phyloP scores from a whole-genome alignment of 441 rosid species.

The Syzygium syzygioides region DNA sequence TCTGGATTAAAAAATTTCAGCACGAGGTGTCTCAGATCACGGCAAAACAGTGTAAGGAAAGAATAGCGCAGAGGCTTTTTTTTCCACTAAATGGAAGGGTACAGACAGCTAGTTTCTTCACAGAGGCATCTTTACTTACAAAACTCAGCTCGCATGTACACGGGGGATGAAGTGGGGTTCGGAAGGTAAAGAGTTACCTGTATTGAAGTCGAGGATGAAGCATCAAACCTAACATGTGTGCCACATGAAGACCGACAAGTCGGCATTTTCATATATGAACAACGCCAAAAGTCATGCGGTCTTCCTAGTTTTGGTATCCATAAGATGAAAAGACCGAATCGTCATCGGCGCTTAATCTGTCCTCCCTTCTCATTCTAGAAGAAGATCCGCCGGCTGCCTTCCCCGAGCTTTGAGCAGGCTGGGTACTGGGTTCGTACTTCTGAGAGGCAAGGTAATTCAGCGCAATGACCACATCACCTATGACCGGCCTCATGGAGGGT shows the following conservation, averaged over 20 bases:
- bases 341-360: neutral
- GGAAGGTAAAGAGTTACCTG: constrained; percentile 6
- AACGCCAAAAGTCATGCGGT: constrained; percentile 2
- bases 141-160: constrained; percentile 46
- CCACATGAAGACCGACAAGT: constrained; percentile 26
- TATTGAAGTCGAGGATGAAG: neutral
- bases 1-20: neutral
- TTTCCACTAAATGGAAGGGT: neutral
- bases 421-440: constrained; percentile 29
- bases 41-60: neutral
- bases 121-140: constrained; percentile 21
- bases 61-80: neutral
- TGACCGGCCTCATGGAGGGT: constrained; percentile 46
- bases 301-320: constrained; percentile 13
- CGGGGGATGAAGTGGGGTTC: neutral
- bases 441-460: constrained; percentile 48
- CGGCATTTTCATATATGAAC: constrained; percentile 15
- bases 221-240: constrained; percentile 13
- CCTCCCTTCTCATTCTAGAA: constrained; percentile 7
- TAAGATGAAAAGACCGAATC: constrained; percentile 5
- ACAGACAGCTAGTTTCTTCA: neutral
- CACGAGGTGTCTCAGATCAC: neutral
- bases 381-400: constrained; percentile 3
- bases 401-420: constrained; percentile 20
- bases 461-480: constrained; percentile 60